Conservation (phyloP, 73 alveolate species). For the Paramecium octaurelia region DNA sequence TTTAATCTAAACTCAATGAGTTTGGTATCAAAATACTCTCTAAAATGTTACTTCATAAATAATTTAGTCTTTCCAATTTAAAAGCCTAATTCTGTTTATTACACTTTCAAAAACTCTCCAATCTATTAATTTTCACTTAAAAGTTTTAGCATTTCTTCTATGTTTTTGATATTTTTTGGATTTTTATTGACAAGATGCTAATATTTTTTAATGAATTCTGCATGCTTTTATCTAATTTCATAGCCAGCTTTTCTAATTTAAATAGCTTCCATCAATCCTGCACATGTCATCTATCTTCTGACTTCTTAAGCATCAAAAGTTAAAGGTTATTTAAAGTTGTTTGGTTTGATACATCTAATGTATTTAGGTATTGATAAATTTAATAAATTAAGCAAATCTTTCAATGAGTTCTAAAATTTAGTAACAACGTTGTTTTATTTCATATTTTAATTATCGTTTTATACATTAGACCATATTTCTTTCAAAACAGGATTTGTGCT, state of each 20-base stretch:
- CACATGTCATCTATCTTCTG: background rate
- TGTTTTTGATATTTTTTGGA: background rate
- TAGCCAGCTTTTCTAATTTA: constrained; percentile 46
- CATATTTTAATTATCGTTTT: background rate
- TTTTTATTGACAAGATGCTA: background rate
- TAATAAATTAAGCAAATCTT: constrained; percentile 37
- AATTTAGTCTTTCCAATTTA: constrained; percentile 10
- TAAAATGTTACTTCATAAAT: background rate
- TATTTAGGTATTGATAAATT: background rate
- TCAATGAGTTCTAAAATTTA: background rate
- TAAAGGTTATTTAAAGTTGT: background rate
- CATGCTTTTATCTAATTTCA: constrained; percentile 57
- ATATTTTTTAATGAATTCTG: constrained; percentile 84
- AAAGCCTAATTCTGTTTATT: background rate
- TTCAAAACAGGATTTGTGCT: background rate
- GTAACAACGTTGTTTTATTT: constrained; percentile 52
- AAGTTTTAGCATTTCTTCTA: background rate
- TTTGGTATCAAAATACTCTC: background rate
- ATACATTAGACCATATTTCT: constrained; percentile 26
- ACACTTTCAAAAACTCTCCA: background rate
- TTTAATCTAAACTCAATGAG: background rate
- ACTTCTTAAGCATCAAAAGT: background rate
- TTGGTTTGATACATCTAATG: constrained; percentile 59
- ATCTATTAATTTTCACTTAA: background rate
- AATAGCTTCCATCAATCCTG: constrained; percentile 48